phyloP scores from a whole-genome alignment of 2,329 filamentous ascomycete genomes.

The Monosporascus sp. region DNA sequence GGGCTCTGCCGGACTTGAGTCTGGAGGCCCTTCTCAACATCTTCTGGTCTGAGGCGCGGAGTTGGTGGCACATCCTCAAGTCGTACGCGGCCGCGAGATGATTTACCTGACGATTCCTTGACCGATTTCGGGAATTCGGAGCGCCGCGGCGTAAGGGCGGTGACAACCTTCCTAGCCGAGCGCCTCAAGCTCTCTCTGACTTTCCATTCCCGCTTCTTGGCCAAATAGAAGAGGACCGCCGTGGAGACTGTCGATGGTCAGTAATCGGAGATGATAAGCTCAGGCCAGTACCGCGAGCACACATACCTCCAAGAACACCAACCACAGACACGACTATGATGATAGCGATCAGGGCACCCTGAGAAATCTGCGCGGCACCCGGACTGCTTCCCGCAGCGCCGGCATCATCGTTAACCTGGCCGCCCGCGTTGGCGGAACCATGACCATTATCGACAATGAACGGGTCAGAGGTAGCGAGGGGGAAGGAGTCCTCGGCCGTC shows the following conservation, averaged over 20 bases:
- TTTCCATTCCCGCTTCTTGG: constrained; percentile 83
- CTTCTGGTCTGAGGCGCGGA: constrained; percentile 47
- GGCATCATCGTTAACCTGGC: constrained; percentile 44
- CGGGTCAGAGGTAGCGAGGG: constrained; percentile 25
- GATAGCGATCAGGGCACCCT: constrained; percentile 68
- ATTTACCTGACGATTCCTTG: constrained; percentile 35
- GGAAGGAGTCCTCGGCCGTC: constrained; percentile 30
- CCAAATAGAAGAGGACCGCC: constrained; percentile 68
- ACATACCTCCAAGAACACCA: constrained; percentile 64
- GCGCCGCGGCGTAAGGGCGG: constrained; percentile 57
- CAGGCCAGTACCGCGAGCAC: not conserved
- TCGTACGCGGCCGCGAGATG: constrained; percentile 37
- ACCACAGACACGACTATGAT: constrained; percentile 66
- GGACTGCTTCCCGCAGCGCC: constrained; percentile 62
- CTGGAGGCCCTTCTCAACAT: constrained; percentile 54
- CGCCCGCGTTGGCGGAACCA: constrained; percentile 27
- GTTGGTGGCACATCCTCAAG: constrained; percentile 58
- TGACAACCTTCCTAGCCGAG: constrained; percentile 59
- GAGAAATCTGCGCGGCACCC: constrained; percentile 59
- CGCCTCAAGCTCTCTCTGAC: constrained; percentile 66
- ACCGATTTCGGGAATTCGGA: constrained; percentile 56
- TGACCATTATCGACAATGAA: constrained; percentile 33
- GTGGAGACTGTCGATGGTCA: constrained; percentile 48
- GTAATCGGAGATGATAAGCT: constrained; percentile 11
- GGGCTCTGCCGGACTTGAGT: constrained; percentile 20